Base-by-base conservation (phyloP, 2,329 filamentous ascomycete species). In the Rhexocercosporidium sp. region DNA sequence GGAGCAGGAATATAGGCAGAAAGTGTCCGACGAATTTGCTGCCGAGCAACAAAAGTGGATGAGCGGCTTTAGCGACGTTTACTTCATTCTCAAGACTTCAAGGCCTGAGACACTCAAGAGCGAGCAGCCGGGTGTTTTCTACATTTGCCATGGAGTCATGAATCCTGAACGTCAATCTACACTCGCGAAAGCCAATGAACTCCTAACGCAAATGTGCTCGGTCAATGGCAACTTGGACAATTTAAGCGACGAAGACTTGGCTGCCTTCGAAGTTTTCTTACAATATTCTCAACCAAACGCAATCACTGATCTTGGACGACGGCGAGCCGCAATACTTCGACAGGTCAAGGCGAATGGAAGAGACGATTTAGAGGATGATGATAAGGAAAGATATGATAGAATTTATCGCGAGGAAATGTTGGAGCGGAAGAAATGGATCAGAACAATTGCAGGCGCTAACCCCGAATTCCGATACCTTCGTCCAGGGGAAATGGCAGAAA, bases 401-500 rank as follows among this genome's bases (percentile, higher is more conserved):
- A 47, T 68, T 5, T 16, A 49, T n/a, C 27, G 20, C 7, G 3
- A 34, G 9, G 59, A 59, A 25, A 31, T 9, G 20, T 20, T 18
- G 1, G 8, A 16, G 31, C 54, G 49, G 6, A 12, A 25, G 2
- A 18, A 12, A 0, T 67, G 65, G 62, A 27, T 39, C n/a, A 39
- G 18, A 22, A 31, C 39, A 18, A 51, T 64, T 3, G 29, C n/a
- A 22, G 25, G 8, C 27, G 54, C 16, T 6, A 56, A 34, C 29
- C 31, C 46, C 27, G 47, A 66, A 59, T 60, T 70, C 20, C 51
- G 57, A 8, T 70, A 70, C 27, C 59, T 70, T 14, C 59, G 64
- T 4, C 69, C 66, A 16, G 69, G 62, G 3, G 69, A 70, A 56
- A 64, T 61, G 18, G 46, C 53, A 31, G 31, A 31, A 5, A 4